Percentiles rank a stretch among this genome's conserved stretches.
phyloP scores from a whole-genome alignment of 2,329 filamentous ascomycete genomes.

The Fusarium sp. region DNA sequence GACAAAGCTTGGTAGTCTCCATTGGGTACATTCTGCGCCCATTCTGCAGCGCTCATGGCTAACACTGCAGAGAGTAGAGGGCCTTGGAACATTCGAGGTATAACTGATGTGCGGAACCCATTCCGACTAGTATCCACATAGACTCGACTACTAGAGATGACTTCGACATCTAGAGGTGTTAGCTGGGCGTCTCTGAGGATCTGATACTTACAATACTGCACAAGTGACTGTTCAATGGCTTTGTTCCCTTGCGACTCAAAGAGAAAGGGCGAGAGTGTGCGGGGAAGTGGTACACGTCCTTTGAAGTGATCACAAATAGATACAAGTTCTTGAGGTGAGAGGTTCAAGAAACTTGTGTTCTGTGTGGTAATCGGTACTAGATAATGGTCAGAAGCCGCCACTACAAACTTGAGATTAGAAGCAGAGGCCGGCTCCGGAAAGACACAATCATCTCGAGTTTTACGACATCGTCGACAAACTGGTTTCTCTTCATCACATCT shows the following conservation, averaged over 20 bases:
- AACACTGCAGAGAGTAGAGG: slow-evolving; percentile 41
- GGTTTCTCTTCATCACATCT: slow-evolving; percentile 58
- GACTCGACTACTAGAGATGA: slow-evolving; percentile 44
- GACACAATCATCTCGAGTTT: slow-evolving; percentile 34
- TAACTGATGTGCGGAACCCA: slow-evolving; percentile 42
- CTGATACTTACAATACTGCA: slow-evolving; percentile 42
- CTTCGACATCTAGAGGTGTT: slow-evolving; percentile 37
- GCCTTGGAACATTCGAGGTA: slow-evolving; percentile 39
- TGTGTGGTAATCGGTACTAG: slow-evolving; percentile 15
- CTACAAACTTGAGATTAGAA: slow-evolving; percentile 42
- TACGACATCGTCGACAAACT: slow-evolving; percentile 31
- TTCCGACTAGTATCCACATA: slow-evolving; percentile 44
- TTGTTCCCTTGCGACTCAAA: slow-evolving; percentile 1
- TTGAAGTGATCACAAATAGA: slow-evolving; percentile 8
- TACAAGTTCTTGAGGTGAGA: slow-evolving; percentile 35
- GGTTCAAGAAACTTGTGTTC: slow-evolving; percentile 34
- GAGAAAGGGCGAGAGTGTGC: slow-evolving; percentile 28
- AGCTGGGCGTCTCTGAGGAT: not conserved
- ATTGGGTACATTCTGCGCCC: slow-evolving; percentile 36
- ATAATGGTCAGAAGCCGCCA: slow-evolving; percentile 37
- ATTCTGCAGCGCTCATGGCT: slow-evolving; percentile 46
- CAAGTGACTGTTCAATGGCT: slow-evolving; percentile 32
- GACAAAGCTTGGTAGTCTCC: slow-evolving; percentile 42
- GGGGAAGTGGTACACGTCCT: slow-evolving; percentile 3
- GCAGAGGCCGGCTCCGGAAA: slow-evolving; percentile 36